phyloP scores from a whole-genome alignment of 2,329 filamentous ascomycete species.

The Neonectria faginata region DNA sequence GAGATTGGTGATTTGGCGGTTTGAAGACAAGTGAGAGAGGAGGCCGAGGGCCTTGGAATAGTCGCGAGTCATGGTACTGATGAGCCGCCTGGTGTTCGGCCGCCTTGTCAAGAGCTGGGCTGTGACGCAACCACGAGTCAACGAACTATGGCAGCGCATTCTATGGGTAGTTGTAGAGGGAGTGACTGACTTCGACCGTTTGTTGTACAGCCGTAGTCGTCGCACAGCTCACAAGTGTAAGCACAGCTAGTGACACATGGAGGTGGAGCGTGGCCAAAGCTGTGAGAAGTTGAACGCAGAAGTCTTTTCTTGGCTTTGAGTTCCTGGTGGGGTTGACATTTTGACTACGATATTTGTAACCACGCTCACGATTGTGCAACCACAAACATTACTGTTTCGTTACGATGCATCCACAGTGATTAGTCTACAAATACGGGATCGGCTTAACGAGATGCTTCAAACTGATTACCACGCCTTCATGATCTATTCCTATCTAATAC shows the following conservation, averaged over 20 bases:
- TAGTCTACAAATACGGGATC: background rate
- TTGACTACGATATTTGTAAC: too few relatives aligned
- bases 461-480: constrained; percentile 40
- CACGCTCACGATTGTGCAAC: background rate
- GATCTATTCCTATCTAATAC: constrained; percentile 55
- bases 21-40: constrained; percentile 83
- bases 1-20: constrained; percentile 72
- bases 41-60: constrained; percentile 77
- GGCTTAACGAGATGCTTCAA: constrained; percentile 23
- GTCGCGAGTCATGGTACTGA: constrained; percentile 47
- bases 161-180: background rate
- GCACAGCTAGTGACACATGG: constrained; percentile 1
- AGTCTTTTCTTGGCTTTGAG: background rate
- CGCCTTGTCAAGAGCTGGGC: constrained; percentile 15
- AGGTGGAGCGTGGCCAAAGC: background rate
- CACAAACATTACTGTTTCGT: background rate
- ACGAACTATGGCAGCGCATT: constrained; percentile 15
- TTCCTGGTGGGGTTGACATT: constrained; percentile 2
- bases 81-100: constrained; percentile 21
- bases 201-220: background rate
- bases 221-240: background rate
- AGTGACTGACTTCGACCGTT: background rate
- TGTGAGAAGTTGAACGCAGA: background rate
- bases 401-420: background rate
- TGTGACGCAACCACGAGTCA: constrained; percentile 9